Conservation (phyloP, 768 basidiomycete genomes). For the Agrocybe chaxingu region DNA sequence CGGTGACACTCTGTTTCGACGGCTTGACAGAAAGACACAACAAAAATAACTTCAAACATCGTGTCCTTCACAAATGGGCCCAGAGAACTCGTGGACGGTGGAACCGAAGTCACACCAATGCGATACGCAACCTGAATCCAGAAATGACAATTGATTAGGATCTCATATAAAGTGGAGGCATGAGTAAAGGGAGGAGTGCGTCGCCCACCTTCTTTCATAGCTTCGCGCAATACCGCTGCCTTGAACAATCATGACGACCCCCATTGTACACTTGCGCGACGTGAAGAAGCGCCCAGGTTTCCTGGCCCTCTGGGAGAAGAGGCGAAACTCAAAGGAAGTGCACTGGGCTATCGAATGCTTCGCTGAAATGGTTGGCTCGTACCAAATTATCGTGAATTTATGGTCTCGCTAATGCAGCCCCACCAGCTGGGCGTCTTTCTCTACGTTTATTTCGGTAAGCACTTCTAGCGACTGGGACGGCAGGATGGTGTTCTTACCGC, state of each 20-base stretch:
- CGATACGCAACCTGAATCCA: too few relatives aligned
- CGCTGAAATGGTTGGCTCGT: constrained; percentile 51
- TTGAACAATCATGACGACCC: constrained; percentile 11
- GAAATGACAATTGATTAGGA: too few relatives aligned
- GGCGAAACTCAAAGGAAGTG: constrained; percentile 34
- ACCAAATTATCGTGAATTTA: background rate
- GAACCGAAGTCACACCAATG: too few relatives aligned
- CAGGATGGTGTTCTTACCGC: background rate
- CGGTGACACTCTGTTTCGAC: too few relatives aligned
- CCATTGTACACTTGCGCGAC: constrained; percentile 40
- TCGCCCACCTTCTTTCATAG: background rate
- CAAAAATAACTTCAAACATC: too few relatives aligned
- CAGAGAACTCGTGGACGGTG: too few relatives aligned
- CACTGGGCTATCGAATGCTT: constrained; percentile 59
- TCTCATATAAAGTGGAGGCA: too few relatives aligned
- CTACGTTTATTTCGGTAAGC: constrained; percentile 51
- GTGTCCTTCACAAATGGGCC: too few relatives aligned
- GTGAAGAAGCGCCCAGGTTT: constrained; percentile 33
- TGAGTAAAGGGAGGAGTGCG: too few relatives aligned
- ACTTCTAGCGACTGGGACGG: background rate
- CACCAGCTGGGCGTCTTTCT: constrained; percentile 57
- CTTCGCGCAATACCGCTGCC: constrained; percentile 3
- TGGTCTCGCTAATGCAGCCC: background rate
- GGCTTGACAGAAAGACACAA: too few relatives aligned
- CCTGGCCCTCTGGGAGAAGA: constrained; percentile 48